A percentile compares a stretch with the other conserved stretches of the same genome.
phyloP scores from a whole-genome alignment of 2,329 filamentous ascomycete species.

The Madurella fahalii region DNA sequence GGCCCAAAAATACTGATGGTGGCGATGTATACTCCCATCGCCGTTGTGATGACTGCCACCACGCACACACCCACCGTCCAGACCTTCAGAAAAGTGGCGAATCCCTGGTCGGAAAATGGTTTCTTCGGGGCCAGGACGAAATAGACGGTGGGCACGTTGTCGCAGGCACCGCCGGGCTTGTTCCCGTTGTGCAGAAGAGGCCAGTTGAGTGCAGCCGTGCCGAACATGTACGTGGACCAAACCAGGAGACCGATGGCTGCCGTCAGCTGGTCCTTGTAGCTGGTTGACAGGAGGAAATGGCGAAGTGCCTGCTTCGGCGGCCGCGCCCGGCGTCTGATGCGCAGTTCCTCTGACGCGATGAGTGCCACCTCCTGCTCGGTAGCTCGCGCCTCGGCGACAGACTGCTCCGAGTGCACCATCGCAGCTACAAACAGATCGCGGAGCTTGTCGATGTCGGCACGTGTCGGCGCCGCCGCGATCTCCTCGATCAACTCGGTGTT shows the following conservation, averaged over 20 bases:
- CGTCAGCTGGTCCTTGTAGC: slow-evolving; percentile 27
- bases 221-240: slow-evolving; percentile 27
- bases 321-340: slow-evolving; percentile 18
- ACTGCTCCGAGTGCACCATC: slow-evolving; percentile 21
- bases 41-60: slow-evolving; percentile 25
- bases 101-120: slow-evolving; percentile 21
- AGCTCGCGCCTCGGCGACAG: slow-evolving; percentile 21
- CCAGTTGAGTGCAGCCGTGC: slow-evolving; percentile 26
- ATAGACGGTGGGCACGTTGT: slow-evolving; percentile 25
- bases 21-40: slow-evolving; percentile 19
- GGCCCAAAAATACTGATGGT: slow-evolving; percentile 20
- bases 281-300: slow-evolving; percentile 23
- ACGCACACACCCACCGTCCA: slow-evolving; percentile 26
- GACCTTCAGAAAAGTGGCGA: slow-evolving; percentile 21
- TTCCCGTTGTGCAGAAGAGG: slow-evolving; percentile 23
- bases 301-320: slow-evolving; percentile 16
- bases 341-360: slow-evolving; percentile 23
- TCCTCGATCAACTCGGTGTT: slow-evolving; percentile 25
- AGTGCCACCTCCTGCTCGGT: slow-evolving; percentile 24
- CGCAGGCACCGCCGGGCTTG: slow-evolving; percentile 21
- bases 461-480: slow-evolving; percentile 23
- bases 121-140: slow-evolving; percentile 26
- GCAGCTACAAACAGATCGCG: slow-evolving; percentile 26
- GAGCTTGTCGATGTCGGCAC: slow-evolving; percentile 26
- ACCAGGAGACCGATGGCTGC: slow-evolving; percentile 23